phyloP scores from a whole-genome alignment of 2,329 filamentous ascomycete species.

The Cercospora sp. region DNA sequence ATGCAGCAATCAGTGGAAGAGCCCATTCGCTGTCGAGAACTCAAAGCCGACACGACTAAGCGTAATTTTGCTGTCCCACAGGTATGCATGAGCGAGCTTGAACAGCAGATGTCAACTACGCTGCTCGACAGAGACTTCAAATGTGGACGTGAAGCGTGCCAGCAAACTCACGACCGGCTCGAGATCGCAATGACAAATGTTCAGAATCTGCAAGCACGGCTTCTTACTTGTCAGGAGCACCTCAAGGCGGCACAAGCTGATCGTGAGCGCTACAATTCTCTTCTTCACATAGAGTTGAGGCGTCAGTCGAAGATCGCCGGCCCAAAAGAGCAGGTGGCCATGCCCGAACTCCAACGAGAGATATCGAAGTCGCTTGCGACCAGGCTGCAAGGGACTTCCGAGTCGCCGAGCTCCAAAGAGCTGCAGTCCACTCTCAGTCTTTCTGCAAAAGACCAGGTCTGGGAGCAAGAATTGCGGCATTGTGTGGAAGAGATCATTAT shows the following conservation, averaged over 20 bases:
- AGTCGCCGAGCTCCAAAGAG: not conserved
- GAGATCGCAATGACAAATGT: not conserved
- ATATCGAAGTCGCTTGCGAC: slow-evolving; percentile 9
- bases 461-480: slow-evolving; percentile 35
- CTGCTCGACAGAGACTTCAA: not conserved
- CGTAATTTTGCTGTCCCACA: not conserved
- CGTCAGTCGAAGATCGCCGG: slow-evolving; percentile 36
- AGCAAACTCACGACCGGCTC: not conserved
- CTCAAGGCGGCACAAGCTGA: slow-evolving; percentile 34
- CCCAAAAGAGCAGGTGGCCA: slow-evolving; percentile 14
- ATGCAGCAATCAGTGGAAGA: not conserved
- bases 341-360: slow-evolving; percentile 24
- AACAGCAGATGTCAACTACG: not conserved
- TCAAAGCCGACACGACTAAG: not conserved
- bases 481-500: slow-evolving; percentile 49
- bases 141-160: not conserved
- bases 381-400: slow-evolving; percentile 2
- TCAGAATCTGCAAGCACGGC: not conserved
- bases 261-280: slow-evolving; percentile 43
- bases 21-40: not conserved
- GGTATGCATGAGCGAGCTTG: not conserved
- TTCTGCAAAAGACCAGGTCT: slow-evolving; percentile 8
- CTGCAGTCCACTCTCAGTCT: not conserved
- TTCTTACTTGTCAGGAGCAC: not conserved
- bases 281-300: slow-evolving; percentile 45